Evolutionary conservation across 352 stramenopile genomes (phyloP), one percentile per base, ranked within the genome.

Genomic region (Pythium chondricola): DNA sequence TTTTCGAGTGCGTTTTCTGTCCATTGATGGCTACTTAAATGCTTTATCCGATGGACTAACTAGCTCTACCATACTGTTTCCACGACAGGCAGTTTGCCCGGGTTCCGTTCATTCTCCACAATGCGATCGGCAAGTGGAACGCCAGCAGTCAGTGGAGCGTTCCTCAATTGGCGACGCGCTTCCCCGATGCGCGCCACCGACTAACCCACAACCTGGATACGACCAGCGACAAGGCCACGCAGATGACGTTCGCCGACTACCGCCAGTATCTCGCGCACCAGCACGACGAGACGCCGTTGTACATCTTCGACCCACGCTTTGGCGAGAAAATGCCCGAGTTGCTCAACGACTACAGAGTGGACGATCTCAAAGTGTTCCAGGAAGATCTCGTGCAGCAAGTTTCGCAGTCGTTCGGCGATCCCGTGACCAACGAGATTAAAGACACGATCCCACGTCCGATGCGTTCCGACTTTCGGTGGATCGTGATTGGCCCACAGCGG

Each of bases 201-300:
- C 69, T 94, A 42, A 92, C 83, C 29, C 83, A 94, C 66, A 94
- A 94, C 41, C 43, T 92, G 21, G 83, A 94, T 33, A 70, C 88
- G 40, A 69, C 64, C 17, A 73, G 67, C 4, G 71, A 54, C 24
- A 58, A 71, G 27, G 75, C 75, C 16, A 81, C 79, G 45, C 62
- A 86, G 57, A 88, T 93, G 72, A 88, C 55, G 13, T 88, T 94
- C 48, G 56, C 60, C 0, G 74, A 94, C 58, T 94, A 86, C 45
- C 63, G 69, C 17, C 52, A 70, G 43, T 94, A 94, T 45, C 58
- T 73, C 3, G 49, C 18, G 18, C 63, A 72, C 13, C 80, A 92
- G 33, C 62, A 88, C 22, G 83, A 95, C 43, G 83, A 95, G 58
- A 92, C 83, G 7, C 83, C 82, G 43, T 51, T 95, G 43, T 95